Conservation (phyloP, 805 yeast species). For the Pichia scutulata region DNA sequence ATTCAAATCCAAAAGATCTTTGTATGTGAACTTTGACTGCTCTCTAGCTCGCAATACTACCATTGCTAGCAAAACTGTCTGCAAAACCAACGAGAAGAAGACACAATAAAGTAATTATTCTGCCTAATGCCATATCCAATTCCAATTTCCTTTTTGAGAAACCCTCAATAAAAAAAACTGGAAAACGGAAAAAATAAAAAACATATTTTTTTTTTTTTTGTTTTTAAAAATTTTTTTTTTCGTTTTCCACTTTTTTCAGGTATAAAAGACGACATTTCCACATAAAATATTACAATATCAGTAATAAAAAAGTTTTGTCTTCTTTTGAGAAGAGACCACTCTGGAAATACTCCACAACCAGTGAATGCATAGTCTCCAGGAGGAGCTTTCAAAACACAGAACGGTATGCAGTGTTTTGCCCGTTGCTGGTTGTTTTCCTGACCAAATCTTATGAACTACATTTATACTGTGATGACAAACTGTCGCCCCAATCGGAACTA, state of each 20-base stretch:
- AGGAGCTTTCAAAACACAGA: not conserved
- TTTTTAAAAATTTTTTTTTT: not conserved
- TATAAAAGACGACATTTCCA: not conserved
- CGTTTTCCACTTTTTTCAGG: not conserved
- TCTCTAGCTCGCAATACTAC: constrained; percentile 3
- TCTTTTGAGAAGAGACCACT: too few relatives aligned
- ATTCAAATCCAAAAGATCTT: constrained; percentile 42
- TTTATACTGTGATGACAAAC: constrained; percentile 45
- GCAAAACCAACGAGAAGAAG: not conserved
- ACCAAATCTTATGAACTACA: not conserved
- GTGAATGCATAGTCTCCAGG: not conserved
- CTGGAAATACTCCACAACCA: not conserved
- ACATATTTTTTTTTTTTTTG: too few relatives aligned
- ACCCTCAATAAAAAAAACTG: not conserved
- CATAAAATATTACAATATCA: too few relatives aligned
- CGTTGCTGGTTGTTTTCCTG: not conserved
- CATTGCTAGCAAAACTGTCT: not conserved
- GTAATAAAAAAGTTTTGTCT: too few relatives aligned
- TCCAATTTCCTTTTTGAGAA: not conserved
- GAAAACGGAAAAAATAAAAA: too few relatives aligned
- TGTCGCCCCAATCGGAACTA: constrained; percentile 72
- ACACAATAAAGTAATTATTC: too few relatives aligned
- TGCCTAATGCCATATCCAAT: not conserved
- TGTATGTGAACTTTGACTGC: constrained; percentile 39
- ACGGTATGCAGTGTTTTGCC: not conserved